These are phyloP conservation scores for Lobosporangium transversale DNA, from an alignment of 192 early-diverging fungal genomes.

Conservation along the genomic window DNA sequence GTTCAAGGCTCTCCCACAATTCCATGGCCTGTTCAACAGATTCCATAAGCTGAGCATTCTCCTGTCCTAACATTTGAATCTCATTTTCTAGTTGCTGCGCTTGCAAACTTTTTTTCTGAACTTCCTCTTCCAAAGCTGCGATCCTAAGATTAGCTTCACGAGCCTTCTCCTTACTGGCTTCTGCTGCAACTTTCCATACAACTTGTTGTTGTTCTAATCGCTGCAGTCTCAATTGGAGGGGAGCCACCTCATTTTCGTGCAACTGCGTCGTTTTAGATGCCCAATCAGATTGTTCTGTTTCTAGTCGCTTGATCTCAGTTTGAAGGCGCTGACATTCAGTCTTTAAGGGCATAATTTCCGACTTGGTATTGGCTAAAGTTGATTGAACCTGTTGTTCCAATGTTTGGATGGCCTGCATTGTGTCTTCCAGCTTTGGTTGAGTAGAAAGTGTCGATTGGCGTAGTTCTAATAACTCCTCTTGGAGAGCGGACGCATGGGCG, in stretches of 20 bases:
- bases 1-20: conserved; percentile 40
- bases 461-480: conserved; percentile 19
- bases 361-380: conserved; percentile 1
- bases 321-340: conserved; percentile 25
- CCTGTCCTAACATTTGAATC: conserved; percentile 14
- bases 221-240: conserved; percentile 41
- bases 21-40: conserved; percentile 38
- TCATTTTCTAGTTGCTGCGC: conserved; percentile 9
- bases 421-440: conserved; percentile 8
- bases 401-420: background rate
- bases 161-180: conserved; percentile 44
- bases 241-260: conserved; percentile 37
- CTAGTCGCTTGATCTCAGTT: conserved; percentile 28
- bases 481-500: conserved; percentile 5
- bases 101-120: conserved; percentile 8
- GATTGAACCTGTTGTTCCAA: conserved; percentile 22
- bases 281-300: conserved; percentile 25
- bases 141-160: conserved; percentile 21
- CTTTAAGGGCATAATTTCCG: conserved; percentile 28
- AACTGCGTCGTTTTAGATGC: conserved; percentile 6
- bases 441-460: background rate
- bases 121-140: conserved; percentile 26
- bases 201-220: conserved; percentile 46
- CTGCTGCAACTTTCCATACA: conserved; percentile 46
- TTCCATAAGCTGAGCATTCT: conserved; percentile 12